A percentile compares a stretch with the other conserved stretches of the same genome.
Conservation (phyloP, 345 rosid genomes). For the Arabidopsis arenosa region DNA sequence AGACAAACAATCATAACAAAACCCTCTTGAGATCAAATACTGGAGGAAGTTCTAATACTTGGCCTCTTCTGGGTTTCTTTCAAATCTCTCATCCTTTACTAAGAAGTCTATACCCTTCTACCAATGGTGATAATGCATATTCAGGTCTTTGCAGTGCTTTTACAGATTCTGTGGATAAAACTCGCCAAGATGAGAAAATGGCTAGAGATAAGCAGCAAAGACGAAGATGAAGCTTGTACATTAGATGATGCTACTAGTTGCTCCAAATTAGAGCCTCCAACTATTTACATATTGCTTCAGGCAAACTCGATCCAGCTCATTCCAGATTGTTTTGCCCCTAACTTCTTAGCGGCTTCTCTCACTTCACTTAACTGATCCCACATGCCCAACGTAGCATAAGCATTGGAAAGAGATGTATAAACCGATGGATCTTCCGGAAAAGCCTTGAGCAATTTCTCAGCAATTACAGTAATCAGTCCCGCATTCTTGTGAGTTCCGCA, state of each 20-base stretch:
- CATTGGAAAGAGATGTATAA: constrained; percentile 70
- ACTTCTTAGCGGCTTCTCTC: constrained; percentile 56
- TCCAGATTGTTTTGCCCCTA: constrained; percentile 65
- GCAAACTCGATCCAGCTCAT: constrained; percentile 63
- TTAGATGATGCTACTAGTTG: not conserved
- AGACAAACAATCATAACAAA: too few species aligned
- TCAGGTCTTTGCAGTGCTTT: not conserved
- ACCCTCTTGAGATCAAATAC: too few species aligned
- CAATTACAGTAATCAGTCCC: constrained; percentile 49
- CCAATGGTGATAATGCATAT: too few species aligned
- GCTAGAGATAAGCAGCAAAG: too few species aligned
- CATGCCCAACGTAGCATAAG: constrained; percentile 63
- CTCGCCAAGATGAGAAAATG: too few species aligned
- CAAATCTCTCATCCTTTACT: too few species aligned
- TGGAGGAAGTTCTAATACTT: too few species aligned
- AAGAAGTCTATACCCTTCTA: too few species aligned
- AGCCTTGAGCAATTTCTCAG: constrained; percentile 50
- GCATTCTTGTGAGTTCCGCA: constrained; percentile 64
- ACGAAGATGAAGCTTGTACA: not conserved
- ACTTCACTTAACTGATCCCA: constrained; percentile 68
- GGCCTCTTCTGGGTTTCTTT: too few species aligned
- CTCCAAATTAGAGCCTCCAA: not conserved
- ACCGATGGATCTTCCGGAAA: constrained; percentile 59
- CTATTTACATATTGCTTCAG: constrained; percentile 23
- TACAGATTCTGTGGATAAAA: not conserved